These are phyloP conservation scores for Ophiobolus disseminans DNA, from an alignment of 2,329 filamentous ascomycete genomes.

Conservation along the genomic window DNA sequence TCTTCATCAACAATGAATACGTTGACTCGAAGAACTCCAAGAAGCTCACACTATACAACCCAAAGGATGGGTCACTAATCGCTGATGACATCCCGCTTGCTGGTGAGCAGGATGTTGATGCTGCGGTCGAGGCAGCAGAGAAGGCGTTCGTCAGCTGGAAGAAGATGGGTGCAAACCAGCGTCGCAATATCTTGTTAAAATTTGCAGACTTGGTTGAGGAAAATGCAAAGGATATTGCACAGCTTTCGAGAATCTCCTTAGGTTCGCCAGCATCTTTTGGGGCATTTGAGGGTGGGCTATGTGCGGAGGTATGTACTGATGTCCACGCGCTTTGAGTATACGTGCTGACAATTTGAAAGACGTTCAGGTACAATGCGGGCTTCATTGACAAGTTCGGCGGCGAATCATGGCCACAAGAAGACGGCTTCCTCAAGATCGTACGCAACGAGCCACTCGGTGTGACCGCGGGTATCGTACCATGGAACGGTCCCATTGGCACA, in stretches of 20 bases:
- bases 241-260: conserved; percentile 54
- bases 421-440: conserved; percentile 54
- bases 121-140: conserved; percentile 58
- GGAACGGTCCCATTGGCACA: conserved; percentile 51
- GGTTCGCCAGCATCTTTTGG: conserved; percentile 56
- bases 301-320: conserved; percentile 39
- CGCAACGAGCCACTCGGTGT: conserved; percentile 54
- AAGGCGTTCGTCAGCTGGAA: conserved; percentile 57
- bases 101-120: conserved; percentile 55
- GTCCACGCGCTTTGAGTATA: conserved; percentile 4
- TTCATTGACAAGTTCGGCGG: conserved; percentile 46
- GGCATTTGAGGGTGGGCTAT: conserved; percentile 52
- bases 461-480: conserved; percentile 52
- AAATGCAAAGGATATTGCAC: conserved; percentile 30
- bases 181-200: conserved; percentile 40
- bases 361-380: conserved; percentile 46
- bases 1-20: conserved; percentile 51
- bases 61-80: conserved; percentile 58
- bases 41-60: conserved; percentile 59
- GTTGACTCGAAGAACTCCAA: conserved; percentile 49
- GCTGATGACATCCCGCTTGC: conserved; percentile 57
- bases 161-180: conserved; percentile 30
- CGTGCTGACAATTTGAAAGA: conserved; percentile 5
- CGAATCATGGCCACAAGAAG: conserved; percentile 51
- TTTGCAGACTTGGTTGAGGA: conserved; percentile 43